phyloP scores from a whole-genome alignment of 352 stramenopile species.

The Globisporangium recalcitrans region DNA sequence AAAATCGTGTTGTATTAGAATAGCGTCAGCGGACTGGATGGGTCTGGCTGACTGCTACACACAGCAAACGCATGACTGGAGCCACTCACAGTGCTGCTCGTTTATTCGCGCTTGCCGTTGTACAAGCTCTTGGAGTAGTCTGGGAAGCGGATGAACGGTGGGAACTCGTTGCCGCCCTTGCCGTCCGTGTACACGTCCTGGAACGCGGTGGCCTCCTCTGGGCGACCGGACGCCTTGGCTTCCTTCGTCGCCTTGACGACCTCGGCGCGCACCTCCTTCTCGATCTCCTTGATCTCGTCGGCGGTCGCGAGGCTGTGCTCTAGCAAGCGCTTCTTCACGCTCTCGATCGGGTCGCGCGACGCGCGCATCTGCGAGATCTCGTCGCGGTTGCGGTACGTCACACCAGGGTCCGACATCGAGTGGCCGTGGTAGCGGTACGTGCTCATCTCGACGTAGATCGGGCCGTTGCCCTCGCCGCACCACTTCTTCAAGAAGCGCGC shows the following conservation, averaged over 20 bases:
- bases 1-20: constrained; percentile 7
- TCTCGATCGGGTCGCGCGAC: constrained; percentile 98
- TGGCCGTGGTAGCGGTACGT: constrained; percentile 99
- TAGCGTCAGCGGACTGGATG: neutral
- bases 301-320: constrained; percentile 92
- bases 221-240: constrained; percentile 76
- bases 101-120: constrained; percentile 64
- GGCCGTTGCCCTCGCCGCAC: constrained; percentile 94
- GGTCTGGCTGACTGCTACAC: neutral
- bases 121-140: constrained; percentile 94
- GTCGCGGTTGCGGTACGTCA: constrained; percentile 99
- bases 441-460: constrained; percentile 99
- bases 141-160: constrained; percentile 96
- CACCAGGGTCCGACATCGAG: constrained; percentile 99
- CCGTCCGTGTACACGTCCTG: constrained; percentile 89
- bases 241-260: constrained; percentile 95
- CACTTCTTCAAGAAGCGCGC: constrained; percentile 97
- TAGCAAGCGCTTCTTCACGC: constrained; percentile 97
- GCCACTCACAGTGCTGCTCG: neutral
- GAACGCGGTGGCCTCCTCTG: constrained; percentile 51
- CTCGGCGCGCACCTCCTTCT: constrained; percentile 98
- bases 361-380: constrained; percentile 99
- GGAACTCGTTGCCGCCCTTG: constrained; percentile 89
- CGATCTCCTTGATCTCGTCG: constrained; percentile 98
- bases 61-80: neutral